Base-by-base conservation (phyloP, 1,284 basidiomycete genomes). In the Microbotryomycetes sp. region DNA sequence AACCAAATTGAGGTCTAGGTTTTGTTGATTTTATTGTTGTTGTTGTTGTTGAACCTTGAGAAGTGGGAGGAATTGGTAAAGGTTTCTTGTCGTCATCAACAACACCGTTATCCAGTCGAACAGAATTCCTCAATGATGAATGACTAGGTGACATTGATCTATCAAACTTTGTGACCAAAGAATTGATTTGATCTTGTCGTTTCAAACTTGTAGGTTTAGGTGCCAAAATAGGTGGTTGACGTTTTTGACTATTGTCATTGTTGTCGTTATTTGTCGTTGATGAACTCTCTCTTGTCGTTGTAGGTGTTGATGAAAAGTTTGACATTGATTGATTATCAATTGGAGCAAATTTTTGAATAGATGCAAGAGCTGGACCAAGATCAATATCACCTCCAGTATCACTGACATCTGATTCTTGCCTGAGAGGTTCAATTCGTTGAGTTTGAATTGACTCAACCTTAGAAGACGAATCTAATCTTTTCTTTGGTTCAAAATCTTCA, bases 131-230 rank as follows among this genome's bases (percentile, higher is more conserved):
- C 58, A 58, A 19, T 58, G 60, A 0, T 56, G 59, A 3, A 66
- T 45, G 1, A 31, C 12, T 2, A 29, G 31, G 15, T 55, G 50
- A 16, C 56, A 42, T 42, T 9, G 36, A 30, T 2, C 57, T 54
- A 14, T 71, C 70, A 57, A 69, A 73, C 15, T 67, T 67, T 6
- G 69, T 69, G n/a, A 72, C 71, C 36, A 72, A 65, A 14, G 56
- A 61, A 32, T 55, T 54, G 51, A 72, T 67, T 4, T 52, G 64
- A 1, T 56, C 66, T 45, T 58, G 59, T 28, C 54, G 60, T 2
- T 59, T 49, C 3, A 45, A 19, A 1, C 49, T 22, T 9, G 53
- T 53, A 1, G 67, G 64, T n/a, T 60, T 60, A 23, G 60, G 32
- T 12, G 36, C 42, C 48, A 48, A 15, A 25, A 52, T 22, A 4